phyloP scores from a whole-genome alignment of 75 land plant genomes.

The Chamaecyparis obtusa region DNA sequence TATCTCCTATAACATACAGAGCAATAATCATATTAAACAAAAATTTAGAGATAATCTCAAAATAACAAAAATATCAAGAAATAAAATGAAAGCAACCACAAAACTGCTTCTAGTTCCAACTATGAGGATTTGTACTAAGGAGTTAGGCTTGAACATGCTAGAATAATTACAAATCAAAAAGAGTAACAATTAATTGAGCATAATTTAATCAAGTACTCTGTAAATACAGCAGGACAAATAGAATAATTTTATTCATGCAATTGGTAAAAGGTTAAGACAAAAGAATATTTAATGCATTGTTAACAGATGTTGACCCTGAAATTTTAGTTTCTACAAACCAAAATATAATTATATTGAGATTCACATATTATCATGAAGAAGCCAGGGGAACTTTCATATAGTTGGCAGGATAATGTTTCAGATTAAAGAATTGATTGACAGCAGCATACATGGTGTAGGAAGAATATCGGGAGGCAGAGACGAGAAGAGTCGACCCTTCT shows the following conservation, averaged over 20 bases:
- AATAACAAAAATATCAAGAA: not conserved
- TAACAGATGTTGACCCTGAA: not conserved
- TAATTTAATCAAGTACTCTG: not conserved
- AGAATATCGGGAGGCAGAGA: no score
- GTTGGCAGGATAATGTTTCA: no score
- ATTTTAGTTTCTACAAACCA: no score
- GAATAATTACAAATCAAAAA: not conserved
- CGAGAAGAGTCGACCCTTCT: no score
- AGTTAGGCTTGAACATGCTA: not conserved
- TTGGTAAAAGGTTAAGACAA: not conserved
- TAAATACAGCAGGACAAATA: not conserved
- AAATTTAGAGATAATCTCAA: not conserved
- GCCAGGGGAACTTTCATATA: no score
- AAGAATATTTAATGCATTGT: not conserved
- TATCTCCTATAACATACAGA: not conserved
- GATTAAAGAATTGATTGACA: no score
- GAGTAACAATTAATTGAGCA: not conserved
- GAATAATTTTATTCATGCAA: not conserved
- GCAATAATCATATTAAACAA: not conserved
- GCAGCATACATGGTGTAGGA: no score
- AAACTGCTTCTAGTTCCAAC: not conserved
- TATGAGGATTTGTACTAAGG: not conserved
- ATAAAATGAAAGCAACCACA: constrained; percentile 8
- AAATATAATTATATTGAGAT: no score
- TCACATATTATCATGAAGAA: no score